Evolutionary conservation across 345 rosid species (phyloP).

Genomic region (Euphorbia peplus): DNA sequence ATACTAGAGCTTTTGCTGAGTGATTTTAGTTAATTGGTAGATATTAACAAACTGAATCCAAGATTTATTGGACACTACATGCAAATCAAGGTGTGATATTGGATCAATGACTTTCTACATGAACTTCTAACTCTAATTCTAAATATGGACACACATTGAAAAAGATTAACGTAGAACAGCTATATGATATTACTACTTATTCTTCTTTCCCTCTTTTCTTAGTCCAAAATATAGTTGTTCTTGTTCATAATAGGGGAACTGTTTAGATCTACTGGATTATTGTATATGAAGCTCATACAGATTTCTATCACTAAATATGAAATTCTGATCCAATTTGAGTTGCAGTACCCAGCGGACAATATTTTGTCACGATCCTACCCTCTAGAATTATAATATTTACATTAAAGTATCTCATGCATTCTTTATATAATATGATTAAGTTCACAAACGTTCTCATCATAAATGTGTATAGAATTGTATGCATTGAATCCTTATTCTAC

Average conservation of each 20-base stretch:
- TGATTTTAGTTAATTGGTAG: background rate
- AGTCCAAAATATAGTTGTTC: background rate
- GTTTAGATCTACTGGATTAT: background rate
- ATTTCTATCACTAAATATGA: background rate
- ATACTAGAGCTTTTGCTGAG: background rate
- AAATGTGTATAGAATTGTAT: background rate
- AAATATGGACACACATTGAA: background rate
- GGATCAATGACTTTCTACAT: background rate
- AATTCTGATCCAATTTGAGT: background rate
- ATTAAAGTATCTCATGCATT: background rate
- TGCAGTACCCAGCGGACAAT: background rate
- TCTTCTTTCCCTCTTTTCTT: background rate
- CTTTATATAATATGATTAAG: background rate
- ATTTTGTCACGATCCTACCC: background rate
- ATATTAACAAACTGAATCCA: background rate
- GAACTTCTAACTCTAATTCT: background rate
- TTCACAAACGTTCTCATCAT: background rate
- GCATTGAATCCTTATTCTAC: background rate
- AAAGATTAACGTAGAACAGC: background rate
- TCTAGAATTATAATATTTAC: background rate
- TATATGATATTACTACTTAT: background rate
- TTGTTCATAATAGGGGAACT: background rate
- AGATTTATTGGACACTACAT: background rate
- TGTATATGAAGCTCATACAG: background rate
- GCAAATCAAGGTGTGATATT: background rate